Evolutionary conservation across 2,329 filamentous ascomycete genomes (phyloP).

Genomic region (Cercospora sp.): DNA sequence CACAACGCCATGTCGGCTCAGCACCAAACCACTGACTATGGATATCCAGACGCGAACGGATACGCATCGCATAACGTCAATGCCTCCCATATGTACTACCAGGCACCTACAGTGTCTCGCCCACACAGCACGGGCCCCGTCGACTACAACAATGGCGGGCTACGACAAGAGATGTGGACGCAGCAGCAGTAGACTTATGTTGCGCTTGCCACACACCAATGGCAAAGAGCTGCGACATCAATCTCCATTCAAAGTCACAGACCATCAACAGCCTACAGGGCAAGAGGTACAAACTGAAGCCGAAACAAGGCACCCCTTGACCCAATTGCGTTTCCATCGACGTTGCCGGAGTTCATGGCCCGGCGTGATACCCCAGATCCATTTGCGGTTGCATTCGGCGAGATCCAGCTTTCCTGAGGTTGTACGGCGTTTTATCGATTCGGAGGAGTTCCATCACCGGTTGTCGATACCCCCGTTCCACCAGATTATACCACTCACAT

Average conservation of each 20-base stretch:
- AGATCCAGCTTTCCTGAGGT: conserved; percentile 20
- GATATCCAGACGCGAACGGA: conserved; percentile 58
- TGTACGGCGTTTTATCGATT: conserved; percentile 20
- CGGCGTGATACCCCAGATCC: conserved; percentile 31
- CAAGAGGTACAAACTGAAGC: neutral
- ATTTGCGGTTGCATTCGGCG: conserved; percentile 26
- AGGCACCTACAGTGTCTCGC: conserved; percentile 65
- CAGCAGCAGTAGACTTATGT: conserved; percentile 34
- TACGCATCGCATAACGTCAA: conserved; percentile 49
- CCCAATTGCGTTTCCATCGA: conserved; percentile 25
- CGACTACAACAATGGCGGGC: conserved; percentile 58
- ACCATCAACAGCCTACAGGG: neutral
- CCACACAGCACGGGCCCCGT: conserved; percentile 67
- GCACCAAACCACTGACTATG: conserved; percentile 70
- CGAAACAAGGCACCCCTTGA: neutral
- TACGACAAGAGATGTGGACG: conserved; percentile 55
- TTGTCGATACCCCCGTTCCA: conserved; percentile 18
- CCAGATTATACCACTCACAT: conserved; percentile 22
- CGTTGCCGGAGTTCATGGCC: conserved; percentile 29
- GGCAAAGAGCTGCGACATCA: neutral
- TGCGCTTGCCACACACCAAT: neutral
- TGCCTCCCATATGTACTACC: conserved; percentile 75
- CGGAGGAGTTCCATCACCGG: conserved; percentile 17
- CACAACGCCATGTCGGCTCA: conserved; percentile 73
- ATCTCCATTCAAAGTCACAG: neutral